These are phyloP conservation scores for Podospora australis DNA, from an alignment of 495 filamentous ascomycete species.

Conservation along the genomic window DNA sequence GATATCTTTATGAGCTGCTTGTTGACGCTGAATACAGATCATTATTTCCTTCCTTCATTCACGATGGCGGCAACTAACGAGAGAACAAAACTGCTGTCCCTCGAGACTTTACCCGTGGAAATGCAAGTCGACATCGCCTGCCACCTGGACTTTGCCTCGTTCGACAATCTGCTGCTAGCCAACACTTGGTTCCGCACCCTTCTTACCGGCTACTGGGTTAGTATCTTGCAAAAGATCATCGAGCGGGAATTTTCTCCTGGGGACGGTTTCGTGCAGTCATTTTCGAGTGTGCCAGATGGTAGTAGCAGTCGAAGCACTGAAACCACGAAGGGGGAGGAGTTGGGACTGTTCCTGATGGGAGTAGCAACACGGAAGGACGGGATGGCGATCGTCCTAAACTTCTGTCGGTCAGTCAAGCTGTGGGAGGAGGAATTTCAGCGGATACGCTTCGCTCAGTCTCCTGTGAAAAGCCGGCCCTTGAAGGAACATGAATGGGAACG, in stretches of 20 bases:
- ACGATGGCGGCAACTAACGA: not conserved
- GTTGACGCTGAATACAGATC: no score
- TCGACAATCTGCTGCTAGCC: constrained; percentile 17
- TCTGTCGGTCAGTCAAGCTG: constrained; percentile 52
- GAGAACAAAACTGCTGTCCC: not conserved
- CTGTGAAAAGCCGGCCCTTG: constrained; percentile 57
- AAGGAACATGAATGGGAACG: constrained; percentile 47
- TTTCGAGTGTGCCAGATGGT: constrained; percentile 23
- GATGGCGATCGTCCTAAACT: constrained; percentile 34
- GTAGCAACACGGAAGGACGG: no score
- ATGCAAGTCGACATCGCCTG: constrained; percentile 28
- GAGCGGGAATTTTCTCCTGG: constrained; percentile 55
- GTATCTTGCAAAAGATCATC: constrained; percentile 22
- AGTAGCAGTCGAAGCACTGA: not conserved
- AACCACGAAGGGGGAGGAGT: not conserved
- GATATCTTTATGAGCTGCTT: no score
- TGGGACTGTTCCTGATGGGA: not conserved
- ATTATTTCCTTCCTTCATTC: no score
- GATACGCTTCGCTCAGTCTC: constrained; percentile 58
- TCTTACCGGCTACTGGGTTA: constrained; percentile 17
- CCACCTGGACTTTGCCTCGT: constrained; percentile 20
- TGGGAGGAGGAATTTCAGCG: constrained; percentile 66
- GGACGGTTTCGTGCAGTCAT: constrained; percentile 52
- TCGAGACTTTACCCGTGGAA: constrained; percentile 24
- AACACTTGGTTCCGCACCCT: constrained; percentile 18